Evolutionary conservation across 495 filamentous ascomycete species (phyloP).

Genomic region (Podospora pseudopauciseta): DNA sequence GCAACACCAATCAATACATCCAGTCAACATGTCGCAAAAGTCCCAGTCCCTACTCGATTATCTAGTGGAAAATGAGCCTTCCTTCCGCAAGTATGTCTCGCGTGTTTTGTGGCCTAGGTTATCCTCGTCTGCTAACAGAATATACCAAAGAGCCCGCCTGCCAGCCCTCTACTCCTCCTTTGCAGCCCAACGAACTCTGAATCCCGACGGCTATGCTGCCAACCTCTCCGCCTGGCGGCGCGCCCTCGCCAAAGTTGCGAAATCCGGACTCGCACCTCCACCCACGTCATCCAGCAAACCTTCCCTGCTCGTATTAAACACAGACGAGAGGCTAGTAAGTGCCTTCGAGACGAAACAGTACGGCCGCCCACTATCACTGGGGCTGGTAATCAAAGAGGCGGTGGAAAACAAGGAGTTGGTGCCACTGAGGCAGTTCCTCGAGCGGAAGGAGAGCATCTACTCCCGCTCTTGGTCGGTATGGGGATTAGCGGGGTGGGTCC

Average conservation of each 20-base stretch:
- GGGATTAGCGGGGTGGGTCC: constrained; percentile 68
- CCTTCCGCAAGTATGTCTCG: constrained; percentile 41
- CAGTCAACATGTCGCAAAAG: constrained; percentile 2
- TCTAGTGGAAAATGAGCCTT: constrained; percentile 43
- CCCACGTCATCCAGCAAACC: constrained; percentile 44
- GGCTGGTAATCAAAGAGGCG: constrained; percentile 75
- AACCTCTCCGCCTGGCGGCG: constrained; percentile 82
- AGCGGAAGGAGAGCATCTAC: constrained; percentile 60
- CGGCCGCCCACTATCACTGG: constrained; percentile 79
- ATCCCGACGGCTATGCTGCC: constrained; percentile 85
- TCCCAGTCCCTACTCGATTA: constrained; percentile 39
- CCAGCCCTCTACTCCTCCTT: constrained; percentile 96
- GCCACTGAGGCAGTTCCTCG: constrained; percentile 59
- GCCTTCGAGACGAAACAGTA: constrained; percentile 73
- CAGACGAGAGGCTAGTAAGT: constrained; percentile 59
- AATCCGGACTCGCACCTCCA: constrained; percentile 53
- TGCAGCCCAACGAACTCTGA: constrained; percentile 66
- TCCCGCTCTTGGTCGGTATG: constrained; percentile 46
- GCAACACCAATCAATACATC: constrained; percentile 27
- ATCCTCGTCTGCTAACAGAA: constrained; percentile 9
- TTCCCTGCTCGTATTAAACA: constrained; percentile 57
- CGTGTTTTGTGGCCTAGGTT: too few relatives aligned
- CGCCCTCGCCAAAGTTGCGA: constrained; percentile 63
- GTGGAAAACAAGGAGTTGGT: constrained; percentile 64
- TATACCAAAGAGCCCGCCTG: constrained; percentile 63